Evolutionary conservation across 169 alveolate species (phyloP).

Genomic region (Perkinsus marinus): DNA sequence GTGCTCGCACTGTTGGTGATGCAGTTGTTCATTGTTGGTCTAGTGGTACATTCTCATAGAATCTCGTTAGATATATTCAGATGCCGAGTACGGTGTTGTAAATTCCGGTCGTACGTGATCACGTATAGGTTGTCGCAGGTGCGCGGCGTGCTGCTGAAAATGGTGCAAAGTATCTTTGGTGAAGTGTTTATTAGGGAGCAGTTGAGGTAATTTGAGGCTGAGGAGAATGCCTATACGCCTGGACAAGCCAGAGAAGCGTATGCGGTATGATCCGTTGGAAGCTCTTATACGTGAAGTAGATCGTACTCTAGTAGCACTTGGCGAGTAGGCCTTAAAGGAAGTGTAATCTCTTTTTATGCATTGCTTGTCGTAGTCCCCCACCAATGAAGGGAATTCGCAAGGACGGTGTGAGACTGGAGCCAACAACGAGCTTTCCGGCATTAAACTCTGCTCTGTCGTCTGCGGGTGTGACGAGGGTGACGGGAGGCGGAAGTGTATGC

Average conservation of each 20-base stretch:
- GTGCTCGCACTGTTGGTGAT: too few species aligned
- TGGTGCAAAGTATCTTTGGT: too few species aligned
- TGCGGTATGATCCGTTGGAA: background rate
- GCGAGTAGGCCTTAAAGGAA: background rate
- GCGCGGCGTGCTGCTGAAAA: too few species aligned
- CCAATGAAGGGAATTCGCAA: background rate
- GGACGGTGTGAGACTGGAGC: background rate
- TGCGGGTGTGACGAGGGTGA: background rate
- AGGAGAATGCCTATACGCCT: background rate
- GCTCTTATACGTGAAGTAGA: background rate
- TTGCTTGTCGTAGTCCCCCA: background rate
- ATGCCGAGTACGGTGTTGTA: too few species aligned
- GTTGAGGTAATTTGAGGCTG: background rate
- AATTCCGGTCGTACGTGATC: too few species aligned
- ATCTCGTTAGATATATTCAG: too few species aligned
- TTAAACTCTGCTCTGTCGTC: background rate
- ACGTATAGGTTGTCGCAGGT: too few species aligned
- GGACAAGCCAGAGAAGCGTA: background rate
- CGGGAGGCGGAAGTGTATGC: background rate
- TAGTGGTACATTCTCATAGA: too few species aligned
- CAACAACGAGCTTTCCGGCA: background rate
- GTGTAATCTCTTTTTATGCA: background rate
- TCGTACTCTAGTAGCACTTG: background rate
- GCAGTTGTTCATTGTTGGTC: too few species aligned
- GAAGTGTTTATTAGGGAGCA: background rate